These are phyloP conservation scores for Fusarium sp. DNA, from an alignment of 2,329 filamentous ascomycete genomes.

Conservation along the genomic window DNA sequence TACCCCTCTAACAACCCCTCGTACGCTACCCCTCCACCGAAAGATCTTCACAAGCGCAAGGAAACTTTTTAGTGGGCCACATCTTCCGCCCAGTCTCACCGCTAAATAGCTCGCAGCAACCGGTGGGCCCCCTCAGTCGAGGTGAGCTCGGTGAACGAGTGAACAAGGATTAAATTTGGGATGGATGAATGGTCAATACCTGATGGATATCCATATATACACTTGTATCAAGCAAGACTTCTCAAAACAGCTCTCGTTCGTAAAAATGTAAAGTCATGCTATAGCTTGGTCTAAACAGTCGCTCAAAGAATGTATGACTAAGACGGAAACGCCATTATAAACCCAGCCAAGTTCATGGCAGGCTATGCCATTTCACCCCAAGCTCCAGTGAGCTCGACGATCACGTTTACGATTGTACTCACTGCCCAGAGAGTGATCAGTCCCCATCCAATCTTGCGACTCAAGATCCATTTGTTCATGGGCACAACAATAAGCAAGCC, in stretches of 20 bases:
- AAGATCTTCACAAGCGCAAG: conserved; percentile 14
- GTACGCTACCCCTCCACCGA: neutral
- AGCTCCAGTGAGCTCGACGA: conserved; percentile 75
- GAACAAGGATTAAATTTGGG: neutral
- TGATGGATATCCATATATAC: neutral
- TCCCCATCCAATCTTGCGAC: conserved; percentile 80
- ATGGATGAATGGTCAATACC: neutral
- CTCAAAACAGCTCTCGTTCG: neutral
- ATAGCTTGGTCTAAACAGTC: conserved; percentile 2
- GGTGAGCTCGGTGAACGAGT: conserved; percentile 20
- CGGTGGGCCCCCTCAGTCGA: neutral
- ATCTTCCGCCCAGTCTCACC: conserved; percentile 11
- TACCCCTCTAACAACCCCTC: neutral
- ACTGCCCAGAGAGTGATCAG: conserved; percentile 83
- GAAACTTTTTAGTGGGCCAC: conserved; percentile 14
- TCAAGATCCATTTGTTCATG: conserved; percentile 86
- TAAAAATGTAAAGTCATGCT: neutral
- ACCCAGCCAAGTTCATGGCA: neutral
- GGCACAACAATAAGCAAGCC: conserved; percentile 84
- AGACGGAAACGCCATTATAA: neutral
- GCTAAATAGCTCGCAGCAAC: conserved; percentile 17
- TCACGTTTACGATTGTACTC: conserved; percentile 83
- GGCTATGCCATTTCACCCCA: conserved; percentile 50
- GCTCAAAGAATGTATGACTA: neutral
- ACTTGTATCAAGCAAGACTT: neutral